Percentiles rank a stretch among this genome's conserved stretches.
phyloP scores from a whole-genome alignment of 257 asterid genomes.

The Echites panduratus region DNA sequence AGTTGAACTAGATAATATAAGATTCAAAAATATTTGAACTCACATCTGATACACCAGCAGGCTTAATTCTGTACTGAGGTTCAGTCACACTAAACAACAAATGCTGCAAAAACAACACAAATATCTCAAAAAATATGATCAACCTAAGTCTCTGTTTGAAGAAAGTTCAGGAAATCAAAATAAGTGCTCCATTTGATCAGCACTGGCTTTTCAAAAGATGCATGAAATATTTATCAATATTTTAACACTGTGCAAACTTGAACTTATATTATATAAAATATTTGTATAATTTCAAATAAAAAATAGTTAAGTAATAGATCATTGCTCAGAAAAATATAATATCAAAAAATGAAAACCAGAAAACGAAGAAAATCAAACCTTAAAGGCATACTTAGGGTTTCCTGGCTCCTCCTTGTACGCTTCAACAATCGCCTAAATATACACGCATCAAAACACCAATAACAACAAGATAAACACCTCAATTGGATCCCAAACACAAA shows the following conservation, averaged over 20 bases:
- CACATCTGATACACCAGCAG: slow-evolving; percentile 95
- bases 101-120: slow-evolving; percentile 64
- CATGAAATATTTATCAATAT: not conserved
- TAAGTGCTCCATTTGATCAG: not conserved
- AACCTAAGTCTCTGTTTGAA: not conserved
- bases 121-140: not conserved
- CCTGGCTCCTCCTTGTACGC: slow-evolving; percentile 92
- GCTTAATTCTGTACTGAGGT: slow-evolving; percentile 72
- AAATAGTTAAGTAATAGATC: not conserved
- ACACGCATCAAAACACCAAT: not conserved
- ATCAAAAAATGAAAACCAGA: not conserved
- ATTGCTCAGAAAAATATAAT: not conserved
- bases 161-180: slow-evolving; percentile 6
- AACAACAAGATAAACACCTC: not conserved
- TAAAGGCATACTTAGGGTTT: slow-evolving; percentile 78
- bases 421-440: slow-evolving; percentile 69
- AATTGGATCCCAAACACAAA: not conserved
- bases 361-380: slow-evolving; percentile 42
- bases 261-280: not conserved
- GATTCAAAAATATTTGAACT: slow-evolving; percentile 33
- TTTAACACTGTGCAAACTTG: not conserved
- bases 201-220: not conserved
- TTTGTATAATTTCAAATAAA: not conserved
- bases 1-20: slow-evolving; percentile 1
- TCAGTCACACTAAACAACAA: slow-evolving; percentile 85